Evolutionary conservation across 352 stramenopile genomes (phyloP).

Genomic region (Globisporangium takayamanum): DNA sequence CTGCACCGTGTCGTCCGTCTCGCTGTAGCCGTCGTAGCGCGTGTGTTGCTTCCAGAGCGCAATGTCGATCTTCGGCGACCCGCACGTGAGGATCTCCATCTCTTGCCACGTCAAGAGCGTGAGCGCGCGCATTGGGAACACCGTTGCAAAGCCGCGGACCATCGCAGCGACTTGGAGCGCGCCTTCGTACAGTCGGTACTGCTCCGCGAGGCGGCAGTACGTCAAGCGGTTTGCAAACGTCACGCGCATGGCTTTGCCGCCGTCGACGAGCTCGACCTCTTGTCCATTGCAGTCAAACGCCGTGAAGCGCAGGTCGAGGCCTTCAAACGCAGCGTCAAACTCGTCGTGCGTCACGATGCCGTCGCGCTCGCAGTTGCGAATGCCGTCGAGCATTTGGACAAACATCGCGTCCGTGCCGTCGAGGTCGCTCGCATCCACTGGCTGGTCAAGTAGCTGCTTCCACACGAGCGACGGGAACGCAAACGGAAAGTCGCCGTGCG

Average conservation of each 20-base stretch:
- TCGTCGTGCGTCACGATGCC: slow-evolving; percentile 74
- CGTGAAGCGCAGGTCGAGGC: slow-evolving; percentile 74
- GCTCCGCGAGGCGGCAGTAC: slow-evolving; percentile 76
- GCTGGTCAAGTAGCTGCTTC: slow-evolving; percentile 87
- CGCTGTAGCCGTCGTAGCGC: slow-evolving; percentile 85
- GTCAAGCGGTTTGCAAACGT: slow-evolving; percentile 82
- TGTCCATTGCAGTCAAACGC: slow-evolving; percentile 81
- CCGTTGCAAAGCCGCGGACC: slow-evolving; percentile 65
- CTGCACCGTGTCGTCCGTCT: slow-evolving; percentile 74
- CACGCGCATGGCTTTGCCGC: slow-evolving; percentile 60
- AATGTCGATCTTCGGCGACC: slow-evolving; percentile 89
- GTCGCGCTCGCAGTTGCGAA: slow-evolving; percentile 77
- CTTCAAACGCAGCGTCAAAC: slow-evolving; percentile 72
- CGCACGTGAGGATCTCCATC: slow-evolving; percentile 89
- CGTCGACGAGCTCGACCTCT: slow-evolving; percentile 73
- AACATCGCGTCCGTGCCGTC: slow-evolving; percentile 88
- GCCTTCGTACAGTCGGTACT: slow-evolving; percentile 77
- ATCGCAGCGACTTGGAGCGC: slow-evolving; percentile 69
- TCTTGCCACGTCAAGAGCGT: slow-evolving; percentile 88
- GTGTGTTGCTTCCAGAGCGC: slow-evolving; percentile 81
- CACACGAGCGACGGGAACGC: slow-evolving; percentile 91
- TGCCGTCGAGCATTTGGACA: slow-evolving; percentile 85
- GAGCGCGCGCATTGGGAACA: slow-evolving; percentile 85
- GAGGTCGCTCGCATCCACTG: slow-evolving; percentile 75
- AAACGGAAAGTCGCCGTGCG: slow-evolving; percentile 89